Base-by-base conservation (phyloP, 2,329 filamentous ascomycete genomes). In the Xylogone sp. region DNA sequence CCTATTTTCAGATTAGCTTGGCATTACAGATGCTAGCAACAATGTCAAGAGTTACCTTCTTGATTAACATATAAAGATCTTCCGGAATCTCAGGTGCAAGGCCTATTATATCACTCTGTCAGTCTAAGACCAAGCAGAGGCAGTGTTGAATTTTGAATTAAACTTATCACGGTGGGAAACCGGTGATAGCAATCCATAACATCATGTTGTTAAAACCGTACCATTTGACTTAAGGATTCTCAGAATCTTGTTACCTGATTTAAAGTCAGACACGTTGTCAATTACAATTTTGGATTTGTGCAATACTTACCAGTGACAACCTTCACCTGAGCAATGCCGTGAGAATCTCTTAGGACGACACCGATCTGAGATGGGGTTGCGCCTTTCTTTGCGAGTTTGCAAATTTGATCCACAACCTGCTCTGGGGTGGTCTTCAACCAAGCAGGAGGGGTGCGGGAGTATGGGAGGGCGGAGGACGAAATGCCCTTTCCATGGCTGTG, bases 1-100 rank as follows among this genome's bases (percentile, higher is more conserved):
- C 92, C 91, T 67, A 45, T 13, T 47, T 45, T 8, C 21, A 34
- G 20, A 19, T 45, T 52, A 34, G 46, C 62, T 62, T 65, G 57
- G n/a, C n/a, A 16, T 9, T 9, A 16, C 8, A 49, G 19, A n/a
- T 43, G 19, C 20, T 22, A 49, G 34, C 5, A 8, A 50, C 10
- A n/a, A 45, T 47, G n/a, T 16, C 10, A 39, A 39, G 47, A 62
- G 69, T 70, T 73, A 95, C 93, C 91, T 99, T 99, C 89, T 97
- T 97, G 90, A 97, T 97, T 76, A 97, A 83, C 89, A 96, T 96
- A 88, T 97, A 99, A 66, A 97, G 88, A 79, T 99, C 94, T 86
- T 99, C 94, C 73, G 95, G 94, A 69, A 99, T 87, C 76, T 97
- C 92, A 75, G 95, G 94, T 68, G 94, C 93, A 74, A 99, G 91